A percentile compares a stretch with the other conserved stretches of the same genome.
These are phyloP conservation scores for Nitzschia putrida DNA, from an alignment of 108 stramenopile genomes.

Conservation along the genomic window DNA sequence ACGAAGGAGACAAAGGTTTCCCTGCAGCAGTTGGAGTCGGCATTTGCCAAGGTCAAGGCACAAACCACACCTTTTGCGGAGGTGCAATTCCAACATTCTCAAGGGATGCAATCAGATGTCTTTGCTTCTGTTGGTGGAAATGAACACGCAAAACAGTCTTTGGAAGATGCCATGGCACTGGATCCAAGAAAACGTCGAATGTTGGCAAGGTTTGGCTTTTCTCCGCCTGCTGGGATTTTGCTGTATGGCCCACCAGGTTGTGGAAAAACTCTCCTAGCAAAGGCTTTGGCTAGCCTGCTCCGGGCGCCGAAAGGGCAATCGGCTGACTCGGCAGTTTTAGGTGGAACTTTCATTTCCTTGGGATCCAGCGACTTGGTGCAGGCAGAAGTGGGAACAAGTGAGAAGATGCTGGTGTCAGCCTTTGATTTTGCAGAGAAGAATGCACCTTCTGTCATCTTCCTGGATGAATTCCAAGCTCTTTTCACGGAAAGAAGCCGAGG, in stretches of 20 bases:
- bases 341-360: conserved; percentile 76
- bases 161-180: conserved; percentile 75
- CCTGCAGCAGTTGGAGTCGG: conserved; percentile 41
- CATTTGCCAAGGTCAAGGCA: conserved; percentile 28
- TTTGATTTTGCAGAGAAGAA: conserved; percentile 74
- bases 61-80: conserved; percentile 20
- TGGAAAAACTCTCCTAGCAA: conserved; percentile 86
- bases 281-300: conserved; percentile 63
- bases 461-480: conserved; percentile 85
- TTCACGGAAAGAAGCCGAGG: conserved; percentile 67
- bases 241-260: conserved; percentile 81
- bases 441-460: conserved; percentile 78
- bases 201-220: conserved; percentile 55
- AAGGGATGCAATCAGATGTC: neutral
- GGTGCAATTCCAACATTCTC: conserved; percentile 13
- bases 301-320: conserved; percentile 7
- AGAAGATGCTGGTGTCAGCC: conserved; percentile 71
- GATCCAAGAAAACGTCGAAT: conserved; percentile 53
- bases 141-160: conserved; percentile 65
- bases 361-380: conserved; percentile 71
- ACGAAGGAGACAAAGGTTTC: conserved; percentile 8
- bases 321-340: conserved; percentile 9
- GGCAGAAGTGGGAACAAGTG: conserved; percentile 76
- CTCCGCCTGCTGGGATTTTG: conserved; percentile 71
- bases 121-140: conserved; percentile 79